Evolutionary conservation across 108 stramenopile species (phyloP), one percentile per base, ranked within the genome.

Genomic region (Nitzschia palea): DNA sequence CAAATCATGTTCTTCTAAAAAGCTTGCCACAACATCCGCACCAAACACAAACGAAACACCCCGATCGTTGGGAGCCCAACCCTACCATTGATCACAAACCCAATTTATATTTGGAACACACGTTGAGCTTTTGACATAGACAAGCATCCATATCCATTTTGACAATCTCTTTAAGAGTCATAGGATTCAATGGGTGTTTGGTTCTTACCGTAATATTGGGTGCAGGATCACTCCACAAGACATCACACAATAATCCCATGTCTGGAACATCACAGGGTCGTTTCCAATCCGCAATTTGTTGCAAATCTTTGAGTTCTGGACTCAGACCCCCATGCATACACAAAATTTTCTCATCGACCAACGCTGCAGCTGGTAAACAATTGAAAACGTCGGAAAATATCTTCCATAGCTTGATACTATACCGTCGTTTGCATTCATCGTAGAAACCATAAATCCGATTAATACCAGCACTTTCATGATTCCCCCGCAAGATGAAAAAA

Each of bases 381-480:
- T 93, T 88, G 87, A 99, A 99, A 76, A 96, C 97, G 71, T 98
- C 99, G 20, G 99, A 98, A 79, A 99, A 98, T 14, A 97, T 97
- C 82, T 98, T 98, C 98, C 99, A 99, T 0, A 99, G 88, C 83
- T 98, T 98, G 81, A 98, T 96, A 32, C 96, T 95, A 77, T 97
- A 95, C 23, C 95, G 70, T 71, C 95, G 75, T 80, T 98, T 95
- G 79, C 98, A 98, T 70, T 99, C 99, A 79, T 98, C 98, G 70
- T 98, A 99, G 69, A 99, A 99, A 20, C 99, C 99, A 80, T 99
- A 99, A 69, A 99, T 98, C 62, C 99, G 85, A 78, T 99, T 99
- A 77, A 98, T 97, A 22, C 93, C 94, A 5, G 97, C 97, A 59
- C 97, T 97, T 81, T 98, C 98, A 79, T 99, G 99, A 70, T 99